Percentiles rank a stretch among this genome's conserved stretches.
These are phyloP conservation scores for Diospyros lotus DNA, from an alignment of 148 eudicot genomes.

Conservation along the genomic window DNA sequence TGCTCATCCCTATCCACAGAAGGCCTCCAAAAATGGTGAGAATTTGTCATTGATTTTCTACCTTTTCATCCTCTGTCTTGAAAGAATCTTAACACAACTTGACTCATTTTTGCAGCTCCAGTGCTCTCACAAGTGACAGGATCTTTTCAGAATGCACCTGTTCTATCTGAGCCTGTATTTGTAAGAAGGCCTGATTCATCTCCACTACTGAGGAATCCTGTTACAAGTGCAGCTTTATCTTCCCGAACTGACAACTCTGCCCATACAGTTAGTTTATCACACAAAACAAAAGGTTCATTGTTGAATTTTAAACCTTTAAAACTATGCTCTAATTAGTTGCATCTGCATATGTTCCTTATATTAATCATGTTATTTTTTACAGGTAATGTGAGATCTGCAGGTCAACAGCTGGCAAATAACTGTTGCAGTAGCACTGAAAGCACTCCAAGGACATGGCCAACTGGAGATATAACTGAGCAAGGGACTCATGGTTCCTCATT, in stretches of 20 bases:
- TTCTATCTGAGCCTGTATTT: constrained; percentile 39
- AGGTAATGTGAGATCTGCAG: constrained; percentile 49
- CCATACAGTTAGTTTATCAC: constrained; percentile 30
- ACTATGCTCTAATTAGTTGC: neutral
- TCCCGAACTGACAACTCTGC: constrained; percentile 42
- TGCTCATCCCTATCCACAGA: constrained; percentile 95
- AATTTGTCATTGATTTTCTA: neutral
- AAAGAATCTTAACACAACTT: constrained; percentile 1
- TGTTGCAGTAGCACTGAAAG: constrained; percentile 66
- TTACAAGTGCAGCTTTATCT: constrained; percentile 35
- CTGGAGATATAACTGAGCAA: constrained; percentile 44
- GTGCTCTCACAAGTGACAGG: constrained; percentile 36
- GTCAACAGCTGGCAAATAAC: constrained; percentile 35
- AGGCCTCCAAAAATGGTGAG: constrained; percentile 83
- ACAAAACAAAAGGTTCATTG: constrained; percentile 42
- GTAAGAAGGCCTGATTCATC: constrained; percentile 41
- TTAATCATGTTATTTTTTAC: constrained; percentile 10
- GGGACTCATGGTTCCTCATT: constrained; percentile 44
- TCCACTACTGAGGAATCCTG: constrained; percentile 31
- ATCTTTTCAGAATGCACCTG: constrained; percentile 33
- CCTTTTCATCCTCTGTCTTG: constrained; percentile 1
- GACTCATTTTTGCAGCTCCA: constrained; percentile 35
- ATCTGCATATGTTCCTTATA: neutral
- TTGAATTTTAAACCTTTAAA: neutral
- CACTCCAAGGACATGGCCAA: constrained; percentile 50